Base-by-base conservation (phyloP, 768 basidiomycete species). In the Royoungia palumana region DNA sequence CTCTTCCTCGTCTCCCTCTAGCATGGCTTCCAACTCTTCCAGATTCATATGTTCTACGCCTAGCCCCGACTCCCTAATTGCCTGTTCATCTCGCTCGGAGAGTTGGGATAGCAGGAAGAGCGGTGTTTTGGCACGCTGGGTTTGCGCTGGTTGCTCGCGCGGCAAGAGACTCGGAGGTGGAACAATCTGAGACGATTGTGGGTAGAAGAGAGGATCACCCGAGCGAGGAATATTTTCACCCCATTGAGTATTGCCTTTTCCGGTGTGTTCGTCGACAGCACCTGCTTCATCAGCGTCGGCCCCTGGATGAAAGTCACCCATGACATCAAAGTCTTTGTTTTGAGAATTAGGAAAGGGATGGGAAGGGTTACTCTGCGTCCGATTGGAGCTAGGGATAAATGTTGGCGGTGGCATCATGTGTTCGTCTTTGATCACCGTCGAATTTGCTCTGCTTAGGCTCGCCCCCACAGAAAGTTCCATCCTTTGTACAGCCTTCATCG, bases 11-110 rank as follows among this genome's bases (percentile, higher is more conserved):
- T 68, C 65, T 35, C 67, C 69, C 22, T 68, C 69, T 30, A 70
- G 41, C 63, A 70, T 63, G 21, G 75, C 80, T 19, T 70, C 73
- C 30, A 89, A 65, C 60, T 88, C 85, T 20, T 80, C 75, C 6
- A 66, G 73, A 49, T 74, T 70, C 86, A 89, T 87, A 51, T 74
- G 60, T 57, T 87, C 85, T 20, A 84, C 71, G 3, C 83, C 85
- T 24, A 90, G 68, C 5, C 87, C 87, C 2, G 83, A 81, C 22
- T 72, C 74, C 32, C 73, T 73, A 38, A 89, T 71, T 6, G 73
- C 71, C 43, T 74, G 77, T 55, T 75, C 71, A 32, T 80, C 77
- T 25, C 72, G 75, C 24, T 71, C 72, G 4, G 86, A 83, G 32
- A 85, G 72, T 60, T 84, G 84, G n/a, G 83, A 80, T 70, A 47